Base-by-base conservation (phyloP, 2,329 filamentous ascomycete genomes). In the Elsinoe ampelina region DNA sequence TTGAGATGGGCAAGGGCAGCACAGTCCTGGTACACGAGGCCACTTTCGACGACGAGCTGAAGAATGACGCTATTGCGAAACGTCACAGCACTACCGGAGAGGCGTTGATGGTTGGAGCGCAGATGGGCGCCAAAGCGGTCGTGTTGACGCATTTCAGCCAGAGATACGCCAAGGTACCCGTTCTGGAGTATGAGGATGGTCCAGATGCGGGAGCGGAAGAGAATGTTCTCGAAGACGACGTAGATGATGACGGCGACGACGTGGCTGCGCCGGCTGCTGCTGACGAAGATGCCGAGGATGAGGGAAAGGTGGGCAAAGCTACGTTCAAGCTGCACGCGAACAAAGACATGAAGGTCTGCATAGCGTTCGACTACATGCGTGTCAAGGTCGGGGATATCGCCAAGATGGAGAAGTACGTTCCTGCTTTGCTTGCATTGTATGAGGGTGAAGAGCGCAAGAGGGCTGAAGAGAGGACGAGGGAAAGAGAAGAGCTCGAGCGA, bases 111-210 rank as follows among this genome's bases (percentile, higher is more conserved):
- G 80, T 97, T 2, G 92, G 86, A 1, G 77, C 80, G 11, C 73
- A 76, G 45, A 98, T 98, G 93, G 72, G 80, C 26, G 93, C 91
- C 0, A 81, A 84, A 61, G 79, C 87, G 13, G 84, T 93, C 13
- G 73, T 98, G 57, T 77, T 98, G 50, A 98, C 93, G 6, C 93
- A 98, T 70, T 98, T 98, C 72, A 91, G 85, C 57, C 93, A 98
- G 74, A 80, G 93, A 6, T 98, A 98, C 70, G 86, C 89, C 65
- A 92, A 92, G 71, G 76, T 82, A 34, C 83, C 80, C 1, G 73
- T 77, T 2, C 70, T 81, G 3, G 75, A 80, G 58, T 66, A 67
- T 20, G 48, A 52, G 34, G 48, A 52, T 10, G 48, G 48, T 17
- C 11, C 45, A 10, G 63, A 61, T 1, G 70, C 67, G 38, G 60